Evolutionary conservation across 2,329 filamentous ascomycete genomes (phyloP).

Genomic region (Aspergillus sojae): DNA sequence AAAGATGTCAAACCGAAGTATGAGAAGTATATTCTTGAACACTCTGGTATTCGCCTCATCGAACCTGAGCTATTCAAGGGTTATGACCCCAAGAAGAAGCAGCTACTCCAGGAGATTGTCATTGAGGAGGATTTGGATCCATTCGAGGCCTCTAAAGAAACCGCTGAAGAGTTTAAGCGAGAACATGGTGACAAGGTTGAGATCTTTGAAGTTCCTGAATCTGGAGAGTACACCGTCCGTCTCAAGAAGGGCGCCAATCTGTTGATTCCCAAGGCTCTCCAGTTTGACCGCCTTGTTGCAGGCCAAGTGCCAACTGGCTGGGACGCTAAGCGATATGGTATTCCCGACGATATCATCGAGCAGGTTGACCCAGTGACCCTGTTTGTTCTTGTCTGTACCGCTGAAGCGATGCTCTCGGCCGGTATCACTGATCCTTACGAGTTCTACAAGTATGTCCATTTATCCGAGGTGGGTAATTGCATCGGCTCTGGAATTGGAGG

Average conservation of each 20-base stretch:
- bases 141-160: constrained; percentile 96
- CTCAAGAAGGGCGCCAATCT: constrained; percentile 94
- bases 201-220: constrained; percentile 91
- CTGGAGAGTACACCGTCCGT: constrained; percentile 90
- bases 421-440: constrained; percentile 99
- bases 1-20: constrained; percentile 98
- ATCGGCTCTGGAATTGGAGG: constrained; percentile 98
- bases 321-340: constrained; percentile 94
- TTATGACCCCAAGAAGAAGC: constrained; percentile 98
- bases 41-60: constrained; percentile 95
- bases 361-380: constrained; percentile 97
- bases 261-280: constrained; percentile 93
- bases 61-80: constrained; percentile 96
- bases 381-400: constrained; percentile 91
- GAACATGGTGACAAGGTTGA: constrained; percentile 98
- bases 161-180: constrained; percentile 93
- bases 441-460: constrained; percentile 99
- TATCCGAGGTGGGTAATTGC: constrained; percentile 97
- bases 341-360: constrained; percentile 95
- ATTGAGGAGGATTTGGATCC: constrained; percentile 96
- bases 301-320: constrained; percentile 96
- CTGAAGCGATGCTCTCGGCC: constrained; percentile 84
- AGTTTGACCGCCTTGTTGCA: constrained; percentile 95
- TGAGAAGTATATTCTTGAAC: constrained; percentile 93
- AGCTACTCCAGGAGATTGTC: constrained; percentile 95